Conservation (phyloP, 306 rosid species). For the Styphnolobium japonicum region DNA sequence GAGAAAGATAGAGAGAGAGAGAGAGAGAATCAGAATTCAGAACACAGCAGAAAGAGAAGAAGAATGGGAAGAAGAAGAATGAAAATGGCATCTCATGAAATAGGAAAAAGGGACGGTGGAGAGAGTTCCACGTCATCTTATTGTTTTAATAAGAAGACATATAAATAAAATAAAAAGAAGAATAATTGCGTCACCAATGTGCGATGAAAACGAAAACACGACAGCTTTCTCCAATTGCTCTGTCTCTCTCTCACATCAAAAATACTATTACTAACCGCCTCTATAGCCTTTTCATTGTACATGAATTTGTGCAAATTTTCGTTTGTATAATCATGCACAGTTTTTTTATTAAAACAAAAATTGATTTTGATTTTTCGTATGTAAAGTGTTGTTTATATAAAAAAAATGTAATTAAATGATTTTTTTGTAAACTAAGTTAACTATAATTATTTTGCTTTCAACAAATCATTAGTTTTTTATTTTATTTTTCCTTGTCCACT, state of each 20-base stretch:
- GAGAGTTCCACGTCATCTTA: slow-evolving; percentile 47
- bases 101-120: slow-evolving; percentile 53
- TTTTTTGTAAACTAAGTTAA: background rate
- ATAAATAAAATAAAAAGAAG: background rate
- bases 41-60: slow-evolving; percentile 2
- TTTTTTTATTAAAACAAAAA: too few species aligned
- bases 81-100: slow-evolving; percentile 39
- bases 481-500: background rate
- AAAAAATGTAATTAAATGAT: too few species aligned
- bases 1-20: slow-evolving; percentile 28
- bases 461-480: slow-evolving; percentile 8
- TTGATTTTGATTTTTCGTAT: too few species aligned
- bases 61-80: background rate
- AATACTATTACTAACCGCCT: too few species aligned
- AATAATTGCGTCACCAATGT: too few species aligned
- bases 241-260: too few species aligned
- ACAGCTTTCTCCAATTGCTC: too few species aligned
- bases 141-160: background rate
- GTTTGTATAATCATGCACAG: too few species aligned
- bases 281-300: too few species aligned
- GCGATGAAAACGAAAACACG: too few species aligned
- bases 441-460: background rate
- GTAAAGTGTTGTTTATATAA: too few species aligned
- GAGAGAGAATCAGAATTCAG: slow-evolving; percentile 1
- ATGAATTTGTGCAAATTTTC: too few species aligned